A percentile compares a stretch with the other conserved stretches of the same genome.
Conservation (phyloP, 208 protist genomes). For the Phytomonas sp. region DNA sequence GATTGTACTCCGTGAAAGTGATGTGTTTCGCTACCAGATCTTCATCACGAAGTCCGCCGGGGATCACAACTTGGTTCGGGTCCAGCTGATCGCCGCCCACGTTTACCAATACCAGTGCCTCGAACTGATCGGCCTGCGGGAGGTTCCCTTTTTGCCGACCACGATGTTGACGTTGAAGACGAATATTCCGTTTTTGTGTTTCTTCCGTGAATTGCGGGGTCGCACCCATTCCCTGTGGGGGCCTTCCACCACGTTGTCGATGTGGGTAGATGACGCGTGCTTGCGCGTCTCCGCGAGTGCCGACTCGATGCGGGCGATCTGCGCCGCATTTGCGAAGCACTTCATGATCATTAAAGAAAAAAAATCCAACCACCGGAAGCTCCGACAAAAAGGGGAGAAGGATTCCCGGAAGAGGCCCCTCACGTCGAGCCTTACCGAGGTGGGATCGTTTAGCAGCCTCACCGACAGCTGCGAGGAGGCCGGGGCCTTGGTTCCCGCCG, state of each 20-base stretch:
- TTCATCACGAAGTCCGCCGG: conserved; percentile 64
- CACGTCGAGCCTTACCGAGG: too few relatives aligned
- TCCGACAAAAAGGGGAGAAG: too few relatives aligned
- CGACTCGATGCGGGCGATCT: conserved; percentile 15
- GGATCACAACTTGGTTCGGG: conserved; percentile 64
- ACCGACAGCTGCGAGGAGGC: too few relatives aligned
- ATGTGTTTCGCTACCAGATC: conserved; percentile 28
- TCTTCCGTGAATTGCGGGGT: conserved; percentile 58
- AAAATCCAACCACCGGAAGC: not conserved
- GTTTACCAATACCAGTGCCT: conserved; percentile 40
- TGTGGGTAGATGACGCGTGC: conserved; percentile 36
- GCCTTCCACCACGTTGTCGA: conserved; percentile 11
- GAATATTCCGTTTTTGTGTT: conserved; percentile 71
- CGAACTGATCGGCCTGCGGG: conserved; percentile 22
- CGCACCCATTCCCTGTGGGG: conserved; percentile 18
- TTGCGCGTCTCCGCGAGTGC: conserved; percentile 22
- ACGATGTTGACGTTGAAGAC: conserved; percentile 40
- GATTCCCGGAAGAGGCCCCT: too few relatives aligned
- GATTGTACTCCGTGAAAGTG: not conserved
- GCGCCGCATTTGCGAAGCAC: conserved; percentile 23
- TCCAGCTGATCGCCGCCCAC: conserved; percentile 43
- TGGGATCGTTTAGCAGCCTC: too few relatives aligned
- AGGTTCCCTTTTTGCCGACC: conserved; percentile 19
- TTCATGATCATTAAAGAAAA: conserved; percentile 9
- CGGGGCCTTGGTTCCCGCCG: too few relatives aligned